These are phyloP conservation scores for Hymenotorrendiella dingleyae DNA, from an alignment of 2,329 filamentous ascomycete genomes.

Conservation along the genomic window DNA sequence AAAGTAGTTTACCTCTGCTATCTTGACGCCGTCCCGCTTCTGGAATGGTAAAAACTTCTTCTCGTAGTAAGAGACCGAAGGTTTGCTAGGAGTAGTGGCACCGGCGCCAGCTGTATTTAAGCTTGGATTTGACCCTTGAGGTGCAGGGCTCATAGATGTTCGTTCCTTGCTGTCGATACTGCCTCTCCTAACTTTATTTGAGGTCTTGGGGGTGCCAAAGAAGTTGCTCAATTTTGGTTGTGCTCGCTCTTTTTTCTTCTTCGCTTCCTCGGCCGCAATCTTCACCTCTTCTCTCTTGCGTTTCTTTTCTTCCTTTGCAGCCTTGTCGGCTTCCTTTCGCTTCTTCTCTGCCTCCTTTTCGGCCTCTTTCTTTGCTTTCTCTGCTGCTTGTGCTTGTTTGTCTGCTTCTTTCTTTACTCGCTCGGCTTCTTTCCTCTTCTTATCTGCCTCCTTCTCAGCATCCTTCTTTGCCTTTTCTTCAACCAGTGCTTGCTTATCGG, in stretches of 20 bases:
- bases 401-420: constrained; percentile 13
- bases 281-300: constrained; percentile 31
- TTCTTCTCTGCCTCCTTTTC: constrained; percentile 30
- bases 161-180: constrained; percentile 20
- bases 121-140: constrained; percentile 13
- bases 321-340: constrained; percentile 22
- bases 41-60: constrained; percentile 78
- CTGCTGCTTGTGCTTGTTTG: constrained; percentile 23
- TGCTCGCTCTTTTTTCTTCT: constrained; percentile 40
- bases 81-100: constrained; percentile 25
- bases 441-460: constrained; percentile 37
- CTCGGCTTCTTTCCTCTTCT: constrained; percentile 27
- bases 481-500: constrained; percentile 22
- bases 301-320: constrained; percentile 35
- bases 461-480: constrained; percentile 25
- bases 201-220: constrained; percentile 16
- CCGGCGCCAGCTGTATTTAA: constrained; percentile 6
- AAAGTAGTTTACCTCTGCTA: constrained; percentile 55
- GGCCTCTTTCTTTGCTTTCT: constrained; percentile 31
- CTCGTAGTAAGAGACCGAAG: constrained; percentile 46
- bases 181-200: constrained; percentile 8
- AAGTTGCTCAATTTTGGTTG: constrained; percentile 35
- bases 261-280: constrained; percentile 40
- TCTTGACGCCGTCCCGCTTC: constrained; percentile 62
- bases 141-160: constrained; percentile 23